Conservation (phyloP, 148 eudicot species). For the Fallopia convolvulus region DNA sequence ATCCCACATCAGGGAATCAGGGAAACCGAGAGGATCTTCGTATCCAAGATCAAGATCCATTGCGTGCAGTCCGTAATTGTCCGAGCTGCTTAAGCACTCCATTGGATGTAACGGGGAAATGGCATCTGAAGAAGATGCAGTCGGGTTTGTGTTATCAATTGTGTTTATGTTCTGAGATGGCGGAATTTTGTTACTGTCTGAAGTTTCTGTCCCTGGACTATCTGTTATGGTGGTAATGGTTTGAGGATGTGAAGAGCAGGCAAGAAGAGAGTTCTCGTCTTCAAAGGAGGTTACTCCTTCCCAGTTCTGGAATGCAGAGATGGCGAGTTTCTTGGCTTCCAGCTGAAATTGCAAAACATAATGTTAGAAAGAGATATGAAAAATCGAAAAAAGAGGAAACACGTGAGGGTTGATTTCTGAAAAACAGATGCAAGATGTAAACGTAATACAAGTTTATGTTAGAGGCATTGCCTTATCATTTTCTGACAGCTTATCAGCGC, state of each 20-base stretch:
- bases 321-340: conserved; percentile 50
- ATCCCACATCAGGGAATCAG: conserved; percentile 38
- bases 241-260: conserved; percentile 25
- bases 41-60: conserved; percentile 16
- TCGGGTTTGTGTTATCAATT: conserved; percentile 29
- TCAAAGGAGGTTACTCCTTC: conserved; percentile 55
- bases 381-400: not conserved
- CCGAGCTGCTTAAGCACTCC: conserved; percentile 45
- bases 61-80: conserved; percentile 39
- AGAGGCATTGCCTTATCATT: conserved; percentile 47
- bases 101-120: conserved; percentile 54
- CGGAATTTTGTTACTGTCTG: conserved; percentile 28
- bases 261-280: conserved; percentile 49
- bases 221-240: conserved; percentile 22
- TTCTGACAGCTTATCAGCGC: conserved; percentile 60
- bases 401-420: not conserved
- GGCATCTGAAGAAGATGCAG: conserved; percentile 41
- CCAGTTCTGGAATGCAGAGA: conserved; percentile 58
- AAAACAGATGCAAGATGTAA: not conserved
- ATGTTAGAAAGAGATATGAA: conserved; percentile 11
- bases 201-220: conserved; percentile 24
- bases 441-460: not conserved
- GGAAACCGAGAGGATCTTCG: conserved; percentile 26
- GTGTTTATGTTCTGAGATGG: conserved; percentile 25
- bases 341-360: conserved; percentile 27